phyloP scores from a whole-genome alignment of 2,329 filamentous ascomycete species.

The Ophiocordyceps camponoti-leonardi region DNA sequence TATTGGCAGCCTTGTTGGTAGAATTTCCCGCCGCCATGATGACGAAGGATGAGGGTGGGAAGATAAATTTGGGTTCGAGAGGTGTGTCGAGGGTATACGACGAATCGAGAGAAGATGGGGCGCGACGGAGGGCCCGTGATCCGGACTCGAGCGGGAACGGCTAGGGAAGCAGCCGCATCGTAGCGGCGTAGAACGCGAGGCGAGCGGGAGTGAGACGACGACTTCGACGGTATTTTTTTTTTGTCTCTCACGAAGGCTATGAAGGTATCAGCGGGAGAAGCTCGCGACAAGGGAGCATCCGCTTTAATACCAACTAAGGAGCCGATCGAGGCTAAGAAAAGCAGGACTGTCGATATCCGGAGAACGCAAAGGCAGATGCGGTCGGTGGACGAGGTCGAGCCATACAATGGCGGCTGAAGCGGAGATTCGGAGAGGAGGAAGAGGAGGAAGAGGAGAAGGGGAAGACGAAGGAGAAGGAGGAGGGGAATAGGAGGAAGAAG shows the following conservation, averaged over 20 bases:
- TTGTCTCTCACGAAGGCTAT: no score
- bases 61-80: background rate
- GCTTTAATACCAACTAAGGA: background rate
- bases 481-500: background rate
- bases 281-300: background rate
- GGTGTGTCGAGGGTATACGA: background rate
- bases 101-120: background rate
- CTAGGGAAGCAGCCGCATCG: constrained; percentile 7
- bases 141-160: constrained; percentile 3
- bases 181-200: constrained; percentile 3
- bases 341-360: background rate
- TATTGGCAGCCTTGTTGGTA: constrained; percentile 16
- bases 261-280: background rate
- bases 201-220: background rate
- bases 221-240: background rate
- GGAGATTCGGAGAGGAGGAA: background rate
- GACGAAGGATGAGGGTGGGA: background rate
- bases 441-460: background rate
- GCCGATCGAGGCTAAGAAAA: background rate
- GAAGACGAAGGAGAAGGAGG: background rate
- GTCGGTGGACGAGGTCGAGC: background rate
- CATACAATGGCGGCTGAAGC: background rate
- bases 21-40: constrained; percentile 23
- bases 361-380: background rate
- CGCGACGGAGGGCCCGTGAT: background rate